These are phyloP conservation scores for Acer yangbiense DNA, from an alignment of 345 rosid species.

Conservation along the genomic window DNA sequence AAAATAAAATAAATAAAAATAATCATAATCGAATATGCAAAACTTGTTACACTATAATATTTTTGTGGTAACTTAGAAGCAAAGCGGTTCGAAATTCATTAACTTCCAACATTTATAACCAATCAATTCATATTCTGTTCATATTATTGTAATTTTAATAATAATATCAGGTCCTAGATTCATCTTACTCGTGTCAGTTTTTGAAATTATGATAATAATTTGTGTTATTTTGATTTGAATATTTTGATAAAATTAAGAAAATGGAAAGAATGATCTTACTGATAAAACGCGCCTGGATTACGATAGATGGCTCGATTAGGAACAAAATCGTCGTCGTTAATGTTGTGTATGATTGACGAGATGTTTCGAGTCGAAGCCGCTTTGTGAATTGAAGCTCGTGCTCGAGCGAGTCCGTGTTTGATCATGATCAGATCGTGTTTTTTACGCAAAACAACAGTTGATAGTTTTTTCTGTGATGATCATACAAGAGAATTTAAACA, in stretches of 20 bases:
- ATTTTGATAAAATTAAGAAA: neutral
- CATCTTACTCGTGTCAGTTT: too few relatives aligned
- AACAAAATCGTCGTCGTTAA: constrained; percentile 22
- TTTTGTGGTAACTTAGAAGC: constrained; percentile 34
- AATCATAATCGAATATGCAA: neutral
- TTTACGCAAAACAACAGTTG: neutral
- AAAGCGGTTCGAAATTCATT: constrained; percentile 29
- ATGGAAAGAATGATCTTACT: constrained; percentile 35
- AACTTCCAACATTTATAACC: too few relatives aligned
- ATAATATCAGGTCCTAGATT: neutral
- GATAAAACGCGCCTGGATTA: constrained; percentile 59
- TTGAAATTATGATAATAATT: neutral
- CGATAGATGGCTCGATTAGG: constrained; percentile 37
- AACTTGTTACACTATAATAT: constrained; percentile 6
- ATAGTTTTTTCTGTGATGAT: neutral
- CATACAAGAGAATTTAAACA: too few relatives aligned
- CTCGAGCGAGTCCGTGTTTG: constrained; percentile 56
- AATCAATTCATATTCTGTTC: too few relatives aligned
- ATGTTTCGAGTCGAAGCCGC: constrained; percentile 41
- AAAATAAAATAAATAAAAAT: neutral
- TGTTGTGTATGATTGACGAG: constrained; percentile 17
- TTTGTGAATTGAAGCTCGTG: constrained; percentile 59
- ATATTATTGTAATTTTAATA: neutral
- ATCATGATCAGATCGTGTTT: constrained; percentile 28
- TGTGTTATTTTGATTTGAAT: neutral